These are phyloP conservation scores for Tulasnella sp. DNA, from an alignment of 768 basidiomycete genomes.

Conservation along the genomic window DNA sequence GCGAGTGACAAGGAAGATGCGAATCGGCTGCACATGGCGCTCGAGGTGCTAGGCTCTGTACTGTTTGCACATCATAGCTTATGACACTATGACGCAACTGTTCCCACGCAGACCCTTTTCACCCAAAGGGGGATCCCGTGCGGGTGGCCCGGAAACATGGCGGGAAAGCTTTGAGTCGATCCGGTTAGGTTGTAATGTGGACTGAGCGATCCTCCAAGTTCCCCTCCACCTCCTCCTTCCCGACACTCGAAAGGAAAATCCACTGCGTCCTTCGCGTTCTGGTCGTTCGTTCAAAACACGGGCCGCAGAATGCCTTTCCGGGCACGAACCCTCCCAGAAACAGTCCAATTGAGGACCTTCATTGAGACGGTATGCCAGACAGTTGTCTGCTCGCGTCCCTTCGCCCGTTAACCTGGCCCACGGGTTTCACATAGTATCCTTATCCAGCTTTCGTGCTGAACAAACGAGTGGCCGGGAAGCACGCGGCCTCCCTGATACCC, in stretches of 20 bases:
- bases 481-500: constrained; percentile 24
- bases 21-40: background rate
- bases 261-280: too few species aligned
- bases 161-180: too few species aligned
- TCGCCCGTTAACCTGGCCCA: background rate
- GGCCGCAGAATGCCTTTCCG: background rate
- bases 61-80: background rate
- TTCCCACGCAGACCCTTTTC: too few species aligned
- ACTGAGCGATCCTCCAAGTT: too few species aligned
- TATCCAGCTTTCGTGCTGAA: constrained; percentile 31
- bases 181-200: too few species aligned
- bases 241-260: too few species aligned
- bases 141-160: too few species aligned
- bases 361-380: background rate
- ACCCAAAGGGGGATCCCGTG: too few species aligned
- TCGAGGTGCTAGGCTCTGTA: background rate
- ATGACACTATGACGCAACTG: background rate
- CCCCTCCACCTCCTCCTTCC: too few species aligned
- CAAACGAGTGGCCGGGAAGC: constrained; percentile 23
- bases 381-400: background rate
- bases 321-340: background rate
- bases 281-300: too few species aligned
- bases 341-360: background rate
- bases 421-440: constrained; percentile 21
- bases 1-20: background rate